Base-by-base conservation (phyloP, 441 rosid genomes). In the Flueggea neowawraea region DNA sequence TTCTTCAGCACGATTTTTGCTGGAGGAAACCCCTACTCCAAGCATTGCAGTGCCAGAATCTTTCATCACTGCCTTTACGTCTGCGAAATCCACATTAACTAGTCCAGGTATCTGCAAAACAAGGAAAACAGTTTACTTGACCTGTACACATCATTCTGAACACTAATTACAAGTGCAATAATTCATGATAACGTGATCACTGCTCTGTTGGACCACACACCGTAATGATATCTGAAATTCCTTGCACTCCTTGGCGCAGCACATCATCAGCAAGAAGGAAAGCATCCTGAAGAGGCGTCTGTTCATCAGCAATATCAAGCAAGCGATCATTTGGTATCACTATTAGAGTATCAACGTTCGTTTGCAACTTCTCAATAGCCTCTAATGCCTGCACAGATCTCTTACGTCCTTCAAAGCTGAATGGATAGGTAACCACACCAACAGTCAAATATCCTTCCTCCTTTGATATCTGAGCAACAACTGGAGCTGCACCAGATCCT, bases 401-500 rank as follows among this genome's bases (percentile, higher is more conserved):
- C 81, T 94, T 91, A 60, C 97, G 95, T 39, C 99, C 99, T 82
- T 94, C 99, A 62, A 94, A 94, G 75, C 99, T 94, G 78, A 94
- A 91, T 31, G 99, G 99, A 75, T 91, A 94, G 12, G 99, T 90
- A 61, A 94, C 97, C 68, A 91, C 99, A 65, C 99, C 99, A 69
- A 94, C 99, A 47, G 97, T 94, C 76, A 94, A 80, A 69, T 91
- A 91, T 47, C 97, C 99, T 16, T 95, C 95, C 49, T 94, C 99
- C 66, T 83, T 94, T 5, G 96, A 65, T 64, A 94, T 86, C 78
- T 87, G 97, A 58, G 97, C 99, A 32, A 94, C 96, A 22, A 94
- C 95, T 17, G 99, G 99, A 36, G 99, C 99, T 85, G 99, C 99
- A 68, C 99, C 99, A 10, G 99, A 94, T 7, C 99, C 99, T 33